Evolutionary conservation across 257 asterid species (phyloP).

Genomic region (Ocimum tenuiflorum): DNA sequence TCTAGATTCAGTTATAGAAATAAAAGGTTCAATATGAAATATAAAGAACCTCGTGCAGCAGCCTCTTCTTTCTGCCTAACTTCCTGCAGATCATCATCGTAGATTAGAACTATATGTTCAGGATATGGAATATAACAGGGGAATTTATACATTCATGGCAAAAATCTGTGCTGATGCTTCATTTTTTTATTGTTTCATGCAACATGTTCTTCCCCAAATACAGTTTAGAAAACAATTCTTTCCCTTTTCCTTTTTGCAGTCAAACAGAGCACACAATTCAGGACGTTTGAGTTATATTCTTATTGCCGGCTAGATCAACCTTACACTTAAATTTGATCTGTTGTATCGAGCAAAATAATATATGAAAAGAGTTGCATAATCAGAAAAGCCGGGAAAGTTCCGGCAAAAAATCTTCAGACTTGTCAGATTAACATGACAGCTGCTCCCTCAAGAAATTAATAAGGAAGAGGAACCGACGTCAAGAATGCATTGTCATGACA

Average conservation of each 20-base stretch:
- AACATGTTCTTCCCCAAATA: background rate
- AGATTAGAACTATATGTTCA: background rate
- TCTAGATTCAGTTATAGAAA: background rate
- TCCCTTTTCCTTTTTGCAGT: background rate
- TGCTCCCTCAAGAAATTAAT: background rate
- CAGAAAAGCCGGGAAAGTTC: background rate
- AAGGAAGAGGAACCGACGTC: too few species aligned
- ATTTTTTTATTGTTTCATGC: too few species aligned
- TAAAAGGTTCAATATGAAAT: conserved; percentile 9
- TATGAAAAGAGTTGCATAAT: background rate
- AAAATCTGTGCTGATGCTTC: background rate
- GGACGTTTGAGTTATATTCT: background rate
- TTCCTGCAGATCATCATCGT: conserved; percentile 40
- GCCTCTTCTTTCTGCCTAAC: conserved; percentile 82
- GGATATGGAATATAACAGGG: background rate
- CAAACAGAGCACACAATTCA: background rate
- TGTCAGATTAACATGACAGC: background rate
- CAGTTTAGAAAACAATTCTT: background rate
- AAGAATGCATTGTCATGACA: too few species aligned
- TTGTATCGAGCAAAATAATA: background rate
- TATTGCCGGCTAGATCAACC: background rate
- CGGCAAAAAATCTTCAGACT: background rate
- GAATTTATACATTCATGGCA: background rate
- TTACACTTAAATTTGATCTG: background rate
- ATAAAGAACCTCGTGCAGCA: conserved; percentile 69